These are phyloP conservation scores for Rhizopogon sp. DNA, from an alignment of 768 basidiomycete genomes.

Conservation along the genomic window DNA sequence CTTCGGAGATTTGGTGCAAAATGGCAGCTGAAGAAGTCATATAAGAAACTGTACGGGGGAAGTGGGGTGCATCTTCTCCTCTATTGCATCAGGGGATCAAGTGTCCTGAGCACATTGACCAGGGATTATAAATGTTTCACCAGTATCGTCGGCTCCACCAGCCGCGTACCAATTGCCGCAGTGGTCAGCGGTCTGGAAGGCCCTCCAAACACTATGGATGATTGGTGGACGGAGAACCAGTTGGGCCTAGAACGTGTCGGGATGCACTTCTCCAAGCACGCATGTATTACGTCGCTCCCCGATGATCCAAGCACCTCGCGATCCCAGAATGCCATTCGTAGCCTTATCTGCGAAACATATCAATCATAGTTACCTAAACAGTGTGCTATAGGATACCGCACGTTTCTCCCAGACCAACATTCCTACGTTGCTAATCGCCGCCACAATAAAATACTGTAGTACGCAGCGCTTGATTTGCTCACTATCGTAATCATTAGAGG, in stretches of 20 bases:
- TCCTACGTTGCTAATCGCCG: too few species aligned
- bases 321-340: neutral
- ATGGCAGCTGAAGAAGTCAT: neutral
- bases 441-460: too few species aligned
- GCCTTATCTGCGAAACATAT: neutral
- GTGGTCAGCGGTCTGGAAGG: conserved; percentile 28
- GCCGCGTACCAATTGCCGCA: conserved; percentile 24
- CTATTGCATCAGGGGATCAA: neutral
- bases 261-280: conserved; percentile 34
- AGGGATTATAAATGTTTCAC: neutral
- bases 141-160: neutral
- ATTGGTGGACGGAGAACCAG: conserved; percentile 37
- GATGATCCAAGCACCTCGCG: neutral
- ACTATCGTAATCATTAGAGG: too few species aligned
- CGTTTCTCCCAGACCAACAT: too few species aligned
- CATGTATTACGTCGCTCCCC: conserved; percentile 32
- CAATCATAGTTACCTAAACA: too few species aligned
- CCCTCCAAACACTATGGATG: conserved; percentile 24
- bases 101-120: neutral
- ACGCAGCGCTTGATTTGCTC: too few species aligned
- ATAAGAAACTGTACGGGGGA: neutral
- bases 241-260: conserved; percentile 23
- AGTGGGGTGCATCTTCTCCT: neutral
- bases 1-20: neutral
- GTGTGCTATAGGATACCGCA: too few species aligned